Base-by-base conservation (phyloP, 2,329 filamentous ascomycete species). In the Apiospora rasikravindrae region DNA sequence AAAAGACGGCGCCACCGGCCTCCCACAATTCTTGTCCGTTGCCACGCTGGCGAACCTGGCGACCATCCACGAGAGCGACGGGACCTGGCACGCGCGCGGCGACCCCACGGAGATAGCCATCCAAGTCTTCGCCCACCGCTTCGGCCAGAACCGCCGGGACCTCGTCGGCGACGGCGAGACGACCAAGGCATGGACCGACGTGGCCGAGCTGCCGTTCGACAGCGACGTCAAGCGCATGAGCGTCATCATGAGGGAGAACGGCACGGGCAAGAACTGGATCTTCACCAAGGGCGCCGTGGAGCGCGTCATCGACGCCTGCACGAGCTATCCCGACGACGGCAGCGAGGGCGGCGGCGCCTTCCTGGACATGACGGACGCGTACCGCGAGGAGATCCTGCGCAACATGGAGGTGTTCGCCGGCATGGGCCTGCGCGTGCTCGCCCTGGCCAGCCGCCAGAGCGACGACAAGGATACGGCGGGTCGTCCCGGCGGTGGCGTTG, bases 221-320 rank as follows among this genome's bases (percentile, higher is more conserved):
- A 93, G 90, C 0, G 89, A 90, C 73, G 88, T 93, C 75, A 94
- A 94, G 84, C 90, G 90, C 73, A 94, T 94, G 92, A 92, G 91
- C 0, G 91, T 93, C 57, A 87, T 93, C 71, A 91, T 91, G 80
- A 81, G 82, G 73, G 76, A 85, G 70, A 84, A 81, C 74, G 79
- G 84, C 51, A 77, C 75, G 4, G 76, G 67, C 19, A 70, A 80
- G 37, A 76, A 77, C 14, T 78, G 73, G 37, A 81, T 79, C 0
- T 89, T 88, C 77, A 89, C 88, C 73, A 91, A 91, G 78, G 90
- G 90, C 72, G 92, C 92, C 2, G 91, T 93, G 4, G 91, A 93
- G 79, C 86, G 91, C 49, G 87, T 94, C 19, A 83, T 93, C 33
- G 87, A 88, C 33, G 86, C 87, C 19, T 93, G 91, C 79, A 86